A percentile compares a stretch with the other conserved stretches of the same genome.
Evolutionary conservation across 2,329 filamentous ascomycete species (phyloP).

Genomic region (Albifimbria verrucaria): DNA sequence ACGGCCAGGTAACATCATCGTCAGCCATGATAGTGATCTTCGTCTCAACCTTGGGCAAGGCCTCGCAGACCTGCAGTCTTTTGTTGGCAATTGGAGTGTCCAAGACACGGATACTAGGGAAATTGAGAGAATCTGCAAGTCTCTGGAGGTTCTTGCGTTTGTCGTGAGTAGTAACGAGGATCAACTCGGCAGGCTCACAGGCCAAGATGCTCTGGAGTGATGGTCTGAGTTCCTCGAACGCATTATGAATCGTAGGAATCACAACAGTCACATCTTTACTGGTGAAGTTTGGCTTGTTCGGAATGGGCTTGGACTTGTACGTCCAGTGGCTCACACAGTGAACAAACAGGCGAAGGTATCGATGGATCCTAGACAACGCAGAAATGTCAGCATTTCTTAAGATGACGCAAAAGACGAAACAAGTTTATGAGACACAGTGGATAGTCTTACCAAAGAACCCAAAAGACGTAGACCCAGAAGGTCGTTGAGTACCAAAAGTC

Average conservation of each 20-base stretch:
- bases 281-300: constrained; percentile 75
- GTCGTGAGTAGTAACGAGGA: constrained; percentile 83
- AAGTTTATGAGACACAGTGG: not conserved
- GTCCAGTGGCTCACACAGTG: constrained; percentile 83
- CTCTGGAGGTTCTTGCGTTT: constrained; percentile 67
- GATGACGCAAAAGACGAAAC: not conserved
- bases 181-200: constrained; percentile 67
- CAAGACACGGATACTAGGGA: constrained; percentile 67
- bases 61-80: constrained; percentile 87
- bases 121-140: constrained; percentile 59
- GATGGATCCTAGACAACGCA: constrained; percentile 63
- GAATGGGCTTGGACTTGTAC: constrained; percentile 81
- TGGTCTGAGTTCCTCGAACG: constrained; percentile 76
- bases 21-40: constrained; percentile 89
- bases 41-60: constrained; percentile 80
- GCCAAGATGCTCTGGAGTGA: constrained; percentile 76
- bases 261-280: constrained; percentile 88
- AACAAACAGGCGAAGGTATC: constrained; percentile 81
- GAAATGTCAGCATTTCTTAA: not conserved
- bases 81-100: constrained; percentile 88
- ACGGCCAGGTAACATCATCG: constrained; percentile 92
- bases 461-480: constrained; percentile 45
- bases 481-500: constrained; percentile 39
- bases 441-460: constrained; percentile 43
- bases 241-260: constrained; percentile 86